Conservation (phyloP, 805 yeast species). For the Hanseniaspora mollemarum region DNA sequence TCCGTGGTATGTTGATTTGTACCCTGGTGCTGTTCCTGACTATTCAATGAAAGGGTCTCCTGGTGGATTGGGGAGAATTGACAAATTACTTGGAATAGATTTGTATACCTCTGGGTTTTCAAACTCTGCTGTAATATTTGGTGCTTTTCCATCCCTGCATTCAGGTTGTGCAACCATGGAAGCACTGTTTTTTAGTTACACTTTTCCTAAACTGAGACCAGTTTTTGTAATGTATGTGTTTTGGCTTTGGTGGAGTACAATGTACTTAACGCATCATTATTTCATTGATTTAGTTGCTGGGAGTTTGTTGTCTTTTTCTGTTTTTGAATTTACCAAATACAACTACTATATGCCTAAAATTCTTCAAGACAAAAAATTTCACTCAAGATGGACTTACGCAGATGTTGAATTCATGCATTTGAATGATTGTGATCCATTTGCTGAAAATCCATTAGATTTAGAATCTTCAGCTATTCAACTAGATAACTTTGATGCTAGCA, state of each 20-base stretch:
- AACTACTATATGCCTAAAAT: constrained; percentile 45
- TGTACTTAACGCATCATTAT: constrained; percentile 95
- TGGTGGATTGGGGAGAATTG: constrained; percentile 88
- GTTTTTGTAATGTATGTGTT: constrained; percentile 66
- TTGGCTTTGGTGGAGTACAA: constrained; percentile 97
- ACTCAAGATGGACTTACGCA: constrained; percentile 17
- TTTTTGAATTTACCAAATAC: constrained; percentile 59
- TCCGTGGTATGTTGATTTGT: constrained; percentile 84
- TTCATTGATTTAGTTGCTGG: constrained; percentile 92
- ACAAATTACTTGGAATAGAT: constrained; percentile 61
- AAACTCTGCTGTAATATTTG: constrained; percentile 86
- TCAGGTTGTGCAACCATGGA: constrained; percentile 93
- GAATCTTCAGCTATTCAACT: constrained; percentile 8
- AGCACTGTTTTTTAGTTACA: constrained; percentile 69
- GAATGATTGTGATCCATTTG: constrained; percentile 13
- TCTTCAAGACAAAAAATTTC: constrained; percentile 12
- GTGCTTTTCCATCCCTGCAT: constrained; percentile 81
- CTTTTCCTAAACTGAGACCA: constrained; percentile 61
- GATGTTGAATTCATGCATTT: constrained; percentile 10
- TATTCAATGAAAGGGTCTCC: constrained; percentile 89
- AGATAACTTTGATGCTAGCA: neutral
- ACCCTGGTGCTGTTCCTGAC: constrained; percentile 82
- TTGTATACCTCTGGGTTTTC: constrained; percentile 72
- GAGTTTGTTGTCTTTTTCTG: constrained; percentile 61
- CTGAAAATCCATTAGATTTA: constrained; percentile 3